phyloP scores from a whole-genome alignment of 2,329 filamentous ascomycete species.

The Fusarium robinianum region DNA sequence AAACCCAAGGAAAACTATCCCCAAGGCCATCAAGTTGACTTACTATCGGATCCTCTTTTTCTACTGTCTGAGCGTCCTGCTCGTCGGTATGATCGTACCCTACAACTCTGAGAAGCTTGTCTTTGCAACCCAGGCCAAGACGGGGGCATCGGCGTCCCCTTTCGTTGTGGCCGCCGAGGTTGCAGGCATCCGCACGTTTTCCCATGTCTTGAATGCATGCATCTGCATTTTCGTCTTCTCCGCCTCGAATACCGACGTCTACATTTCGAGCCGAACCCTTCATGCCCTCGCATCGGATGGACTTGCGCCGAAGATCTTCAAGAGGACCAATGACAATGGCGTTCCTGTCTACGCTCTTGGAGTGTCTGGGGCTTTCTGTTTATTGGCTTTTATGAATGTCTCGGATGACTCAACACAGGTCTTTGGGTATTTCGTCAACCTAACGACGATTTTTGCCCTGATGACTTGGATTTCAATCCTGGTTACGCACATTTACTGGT shows the following conservation, averaged over 20 bases:
- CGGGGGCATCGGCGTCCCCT: conserved; percentile 59
- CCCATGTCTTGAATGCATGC: conserved; percentile 72
- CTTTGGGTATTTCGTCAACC: conserved; percentile 69
- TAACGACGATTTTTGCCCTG: conserved; percentile 69
- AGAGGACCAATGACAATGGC: conserved; percentile 70
- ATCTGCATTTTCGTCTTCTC: conserved; percentile 78
- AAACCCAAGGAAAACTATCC: conserved; percentile 77
- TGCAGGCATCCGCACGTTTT: conserved; percentile 66
- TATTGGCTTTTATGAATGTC: conserved; percentile 72
- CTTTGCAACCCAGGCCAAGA: conserved; percentile 55
- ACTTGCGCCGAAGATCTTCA: conserved; percentile 73
- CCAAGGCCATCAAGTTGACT: conserved; percentile 76
- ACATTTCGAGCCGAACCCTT: conserved; percentile 74
- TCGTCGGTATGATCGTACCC: conserved; percentile 77
- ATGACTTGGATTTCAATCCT: conserved; percentile 71
- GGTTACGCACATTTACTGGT: conserved; percentile 69
- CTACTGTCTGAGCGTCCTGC: conserved; percentile 73
- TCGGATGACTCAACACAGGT: conserved; percentile 58
- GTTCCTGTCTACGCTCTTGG: conserved; percentile 70
- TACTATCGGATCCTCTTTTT: conserved; percentile 84
- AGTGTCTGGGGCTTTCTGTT: conserved; percentile 63
- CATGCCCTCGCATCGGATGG: conserved; percentile 74
- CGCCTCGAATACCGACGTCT: conserved; percentile 77
- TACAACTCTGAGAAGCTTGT: conserved; percentile 66
- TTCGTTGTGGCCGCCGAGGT: conserved; percentile 75